Percentiles rank a stretch among this genome's conserved stretches.
Evolutionary conservation across 805 yeast species (phyloP).

Genomic region (Crinitomyces ghanaensis): DNA sequence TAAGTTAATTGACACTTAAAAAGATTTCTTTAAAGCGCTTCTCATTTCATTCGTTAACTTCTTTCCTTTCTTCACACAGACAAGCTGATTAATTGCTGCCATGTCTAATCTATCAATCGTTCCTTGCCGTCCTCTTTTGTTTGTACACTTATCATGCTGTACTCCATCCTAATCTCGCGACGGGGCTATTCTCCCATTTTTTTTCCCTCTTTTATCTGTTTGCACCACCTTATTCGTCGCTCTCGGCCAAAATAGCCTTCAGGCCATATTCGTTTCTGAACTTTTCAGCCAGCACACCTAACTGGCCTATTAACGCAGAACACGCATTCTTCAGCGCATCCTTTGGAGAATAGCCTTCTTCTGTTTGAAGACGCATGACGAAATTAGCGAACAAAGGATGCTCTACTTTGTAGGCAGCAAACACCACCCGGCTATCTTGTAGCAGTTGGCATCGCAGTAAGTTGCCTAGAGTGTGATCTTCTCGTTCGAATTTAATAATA

Average conservation of each 20-base stretch:
- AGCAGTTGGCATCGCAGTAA: slow-evolving; percentile 75
- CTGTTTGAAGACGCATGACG: slow-evolving; percentile 88
- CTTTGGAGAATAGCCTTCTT: slow-evolving; percentile 85
- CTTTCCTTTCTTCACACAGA: too few species aligned
- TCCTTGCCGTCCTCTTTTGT: too few species aligned
- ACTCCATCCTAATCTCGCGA: too few species aligned
- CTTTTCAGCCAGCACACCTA: slow-evolving; percentile 60
- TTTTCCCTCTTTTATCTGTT: too few species aligned
- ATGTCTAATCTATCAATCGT: too few species aligned
- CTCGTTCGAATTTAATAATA: slow-evolving; percentile 85
- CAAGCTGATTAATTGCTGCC: too few species aligned
- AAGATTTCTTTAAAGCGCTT: too few species aligned
- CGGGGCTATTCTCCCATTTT: too few species aligned
- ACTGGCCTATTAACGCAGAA: slow-evolving; percentile 65
- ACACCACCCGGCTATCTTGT: slow-evolving; percentile 78
- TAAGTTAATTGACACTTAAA: too few species aligned
- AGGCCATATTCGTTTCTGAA: slow-evolving; percentile 91
- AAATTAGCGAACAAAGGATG: slow-evolving; percentile 96
- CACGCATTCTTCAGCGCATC: slow-evolving; percentile 89
- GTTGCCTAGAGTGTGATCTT: slow-evolving; percentile 94
- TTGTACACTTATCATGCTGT: too few species aligned
- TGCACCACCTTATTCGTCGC: slow-evolving; percentile 15
- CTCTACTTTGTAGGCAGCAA: slow-evolving; percentile 95
- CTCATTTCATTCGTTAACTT: too few species aligned
- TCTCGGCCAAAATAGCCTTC: slow-evolving; percentile 41